phyloP scores from a whole-genome alignment of 2,329 filamentous ascomycete genomes.

The Colletotrichum abscissum region DNA sequence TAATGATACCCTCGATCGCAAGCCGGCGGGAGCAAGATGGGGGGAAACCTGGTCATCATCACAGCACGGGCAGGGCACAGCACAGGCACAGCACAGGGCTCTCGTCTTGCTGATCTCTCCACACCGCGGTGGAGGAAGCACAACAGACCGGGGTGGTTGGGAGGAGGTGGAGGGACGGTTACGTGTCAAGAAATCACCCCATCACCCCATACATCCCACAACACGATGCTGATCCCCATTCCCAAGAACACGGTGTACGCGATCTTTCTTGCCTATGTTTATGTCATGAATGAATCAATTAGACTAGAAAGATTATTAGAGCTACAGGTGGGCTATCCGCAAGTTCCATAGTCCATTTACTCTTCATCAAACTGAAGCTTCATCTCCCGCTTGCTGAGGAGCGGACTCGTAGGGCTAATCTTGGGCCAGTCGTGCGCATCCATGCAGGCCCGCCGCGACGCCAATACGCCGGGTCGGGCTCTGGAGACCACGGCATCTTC shows the following conservation, averaged over 20 bases:
- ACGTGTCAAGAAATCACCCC: not conserved
- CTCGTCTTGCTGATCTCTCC: constrained; percentile 12
- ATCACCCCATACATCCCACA: constrained; percentile 13
- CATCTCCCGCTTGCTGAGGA: constrained; percentile 52
- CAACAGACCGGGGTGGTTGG: not conserved
- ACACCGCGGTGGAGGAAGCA: not conserved
- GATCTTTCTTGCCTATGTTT: not conserved
- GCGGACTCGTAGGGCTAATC: constrained; percentile 50
- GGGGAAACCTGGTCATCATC: not conserved
- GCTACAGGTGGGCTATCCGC: not conserved
- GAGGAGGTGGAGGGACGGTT: constrained; percentile 1
- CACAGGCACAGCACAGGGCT: constrained; percentile 24
- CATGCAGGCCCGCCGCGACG: constrained; percentile 63
- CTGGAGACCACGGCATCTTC: constrained; percentile 57
- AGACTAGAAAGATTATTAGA: not conserved
- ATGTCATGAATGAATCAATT: not conserved
- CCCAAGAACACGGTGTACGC: not conserved
- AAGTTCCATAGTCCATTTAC: constrained; percentile 11
- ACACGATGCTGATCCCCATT: constrained; percentile 2
- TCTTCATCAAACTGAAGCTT: constrained; percentile 45
- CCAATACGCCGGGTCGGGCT: constrained; percentile 57
- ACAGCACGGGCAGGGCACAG: constrained; percentile 11
- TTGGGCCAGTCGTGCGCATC: constrained; percentile 64
- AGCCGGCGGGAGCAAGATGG: not conserved
- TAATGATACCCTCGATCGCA: constrained; percentile 3